Base-by-base conservation (phyloP, 2,329 filamentous ascomycete genomes). In the Fusarium euwallaceae region DNA sequence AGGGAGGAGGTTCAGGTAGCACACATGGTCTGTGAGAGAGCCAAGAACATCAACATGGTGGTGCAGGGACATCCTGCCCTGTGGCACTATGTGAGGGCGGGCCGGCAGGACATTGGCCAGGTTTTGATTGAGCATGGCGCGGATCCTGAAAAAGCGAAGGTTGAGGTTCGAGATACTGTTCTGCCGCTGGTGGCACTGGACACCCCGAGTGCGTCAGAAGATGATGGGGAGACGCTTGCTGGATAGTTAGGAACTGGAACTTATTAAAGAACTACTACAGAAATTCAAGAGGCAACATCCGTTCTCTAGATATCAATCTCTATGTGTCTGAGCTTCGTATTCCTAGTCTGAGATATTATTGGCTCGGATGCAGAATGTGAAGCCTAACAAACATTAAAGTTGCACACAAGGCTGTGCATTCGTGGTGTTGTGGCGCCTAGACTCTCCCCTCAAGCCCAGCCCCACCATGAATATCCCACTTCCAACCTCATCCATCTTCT, bases 391-490 rank as follows among this genome's bases (percentile, higher is more conserved):
- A 55, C 11, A 12, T 14, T 10, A 8, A 55, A 14, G 51, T 55
- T 55, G 27, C 51, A 55, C 27, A 55, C 27, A 20, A 32, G 51
- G 17, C 27, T 34, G 27, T 6, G 27, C 27, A 20, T 17, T 8
- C 12, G 14, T 73, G 55, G 62, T 68, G 60, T 71, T 67, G 71
- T 72, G 70, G 71, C 67, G 66, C 51, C 48, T 56, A 71, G 24
- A 64, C 64, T 73, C 67, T 48, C 43, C n/a, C 29, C 60, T 41
- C 58, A 10, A 61, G 37, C 39, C 27, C 58, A 32, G 73, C 70
- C 73, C 73, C 73, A 74, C 73, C 67, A 71, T 53, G 64, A 71
- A 71, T 73, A 73, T 74, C 72, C 66, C 67, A 74, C 67, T 68
- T 71, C 58, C 60, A 74, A 73, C 62, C 64, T 66, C 73, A 66